These are phyloP conservation scores for Pseudotulostoma volvatum DNA, from an alignment of 495 filamentous ascomycete genomes.

Conservation along the genomic window DNA sequence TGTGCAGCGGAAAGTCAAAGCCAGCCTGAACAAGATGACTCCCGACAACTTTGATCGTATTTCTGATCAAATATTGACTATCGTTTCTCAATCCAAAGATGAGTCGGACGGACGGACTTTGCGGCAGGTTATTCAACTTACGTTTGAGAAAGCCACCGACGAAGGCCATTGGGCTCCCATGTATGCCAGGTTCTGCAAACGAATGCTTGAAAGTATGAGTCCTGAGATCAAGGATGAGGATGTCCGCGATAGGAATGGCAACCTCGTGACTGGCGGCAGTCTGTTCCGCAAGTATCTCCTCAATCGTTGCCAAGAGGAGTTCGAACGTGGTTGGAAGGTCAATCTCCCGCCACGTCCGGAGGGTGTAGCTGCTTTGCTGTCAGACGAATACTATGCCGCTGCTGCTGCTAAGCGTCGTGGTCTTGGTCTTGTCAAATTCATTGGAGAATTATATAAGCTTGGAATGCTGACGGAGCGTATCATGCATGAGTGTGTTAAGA, in stretches of 20 bases:
- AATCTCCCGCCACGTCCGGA: constrained; percentile 72
- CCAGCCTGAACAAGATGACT: constrained; percentile 97
- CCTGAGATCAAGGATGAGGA: constrained; percentile 87
- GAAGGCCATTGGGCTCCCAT: constrained; percentile 98
- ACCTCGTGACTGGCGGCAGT: constrained; percentile 76
- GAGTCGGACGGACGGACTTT: constrained; percentile 89
- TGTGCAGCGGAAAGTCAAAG: constrained; percentile 98
- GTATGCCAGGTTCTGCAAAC: constrained; percentile 97
- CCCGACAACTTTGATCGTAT: constrained; percentile 98
- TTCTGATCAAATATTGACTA: constrained; percentile 76
- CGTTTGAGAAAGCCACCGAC: constrained; percentile 97
- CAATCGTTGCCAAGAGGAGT: constrained; percentile 96
- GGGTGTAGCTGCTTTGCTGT: constrained; percentile 62
- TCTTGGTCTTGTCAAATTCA: constrained; percentile 96
- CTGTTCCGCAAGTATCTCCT: constrained; percentile 97
- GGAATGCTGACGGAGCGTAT: constrained; percentile 97
- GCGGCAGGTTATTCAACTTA: constrained; percentile 94
- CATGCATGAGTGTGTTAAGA: constrained; percentile 98
- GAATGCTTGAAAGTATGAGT: constrained; percentile 93
- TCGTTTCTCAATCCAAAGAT: constrained; percentile 87
- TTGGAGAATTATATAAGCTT: constrained; percentile 97
- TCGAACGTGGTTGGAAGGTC: constrained; percentile 95
- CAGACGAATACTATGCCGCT: constrained; percentile 91
- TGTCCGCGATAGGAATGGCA: constrained; percentile 69
- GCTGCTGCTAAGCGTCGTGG: constrained; percentile 93